A percentile compares a stretch with the other conserved stretches of the same genome.
These are phyloP conservation scores for Begonia masoniana DNA, from an alignment of 306 rosid genomes.

Conservation along the genomic window DNA sequence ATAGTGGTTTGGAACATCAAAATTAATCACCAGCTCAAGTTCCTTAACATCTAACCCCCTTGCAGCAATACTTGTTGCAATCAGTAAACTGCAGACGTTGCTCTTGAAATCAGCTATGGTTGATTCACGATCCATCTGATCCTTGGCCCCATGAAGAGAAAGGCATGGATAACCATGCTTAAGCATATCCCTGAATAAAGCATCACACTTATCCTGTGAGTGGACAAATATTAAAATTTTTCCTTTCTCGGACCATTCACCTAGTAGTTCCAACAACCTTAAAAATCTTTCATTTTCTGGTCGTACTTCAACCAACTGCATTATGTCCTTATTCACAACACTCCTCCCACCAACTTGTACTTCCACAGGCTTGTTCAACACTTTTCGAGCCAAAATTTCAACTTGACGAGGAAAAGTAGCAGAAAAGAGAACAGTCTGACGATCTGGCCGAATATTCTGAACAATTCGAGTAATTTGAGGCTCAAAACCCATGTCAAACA, in stretches of 20 bases:
- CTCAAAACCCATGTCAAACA: constrained; percentile 99
- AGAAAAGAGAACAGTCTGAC: constrained; percentile 87
- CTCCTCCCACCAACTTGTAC: constrained; percentile 95
- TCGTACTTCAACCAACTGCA: constrained; percentile 77
- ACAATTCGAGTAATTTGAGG: constrained; percentile 94
- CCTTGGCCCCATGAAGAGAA: constrained; percentile 89
- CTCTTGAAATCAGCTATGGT: constrained; percentile 81
- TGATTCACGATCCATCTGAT: constrained; percentile 90
- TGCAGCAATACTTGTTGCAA: constrained; percentile 87
- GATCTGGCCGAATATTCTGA: constrained; percentile 76
- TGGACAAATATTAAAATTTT: constrained; percentile 87
- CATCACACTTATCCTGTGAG: constrained; percentile 83
- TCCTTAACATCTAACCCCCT: constrained; percentile 95
- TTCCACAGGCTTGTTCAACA: constrained; percentile 77
- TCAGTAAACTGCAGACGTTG: constrained; percentile 73
- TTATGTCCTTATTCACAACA: constrained; percentile 85
- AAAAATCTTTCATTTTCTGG: constrained; percentile 72
- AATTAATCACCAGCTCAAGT: constrained; percentile 85
- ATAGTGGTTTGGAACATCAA: constrained; percentile 85
- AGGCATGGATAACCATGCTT: constrained; percentile 81
- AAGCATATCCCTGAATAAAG: constrained; percentile 61
- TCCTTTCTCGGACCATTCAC: constrained; percentile 93
- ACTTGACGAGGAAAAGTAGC: constrained; percentile 93
- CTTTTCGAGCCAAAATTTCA: constrained; percentile 79
- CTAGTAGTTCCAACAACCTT: constrained; percentile 70